Percentiles rank a stretch among this genome's conserved stretches.
Evolutionary conservation across 805 yeast species (phyloP).

Genomic region (Metschnikowia chrysomelidarum): DNA sequence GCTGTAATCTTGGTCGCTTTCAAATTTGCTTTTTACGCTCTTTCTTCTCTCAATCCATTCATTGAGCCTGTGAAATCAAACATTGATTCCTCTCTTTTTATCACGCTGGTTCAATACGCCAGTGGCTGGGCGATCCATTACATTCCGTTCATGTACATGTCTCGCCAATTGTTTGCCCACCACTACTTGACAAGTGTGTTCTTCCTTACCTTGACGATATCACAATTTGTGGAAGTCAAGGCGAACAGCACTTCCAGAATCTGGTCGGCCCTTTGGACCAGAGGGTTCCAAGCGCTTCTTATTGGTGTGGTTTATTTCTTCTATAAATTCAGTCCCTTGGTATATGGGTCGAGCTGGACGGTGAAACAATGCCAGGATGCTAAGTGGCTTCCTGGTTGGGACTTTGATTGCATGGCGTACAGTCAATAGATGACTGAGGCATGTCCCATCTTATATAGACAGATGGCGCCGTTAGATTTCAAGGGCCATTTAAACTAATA

Average conservation of each 20-base stretch:
- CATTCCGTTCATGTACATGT: constrained; percentile 50
- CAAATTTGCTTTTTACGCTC: constrained; percentile 20
- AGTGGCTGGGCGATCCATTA: constrained; percentile 60
- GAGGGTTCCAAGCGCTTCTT: constrained; percentile 20
- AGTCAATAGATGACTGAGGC: constrained; percentile 10
- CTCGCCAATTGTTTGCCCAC: constrained; percentile 40
- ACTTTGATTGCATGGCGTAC: constrained; percentile 36
- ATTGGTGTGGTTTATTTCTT: constrained; percentile 26
- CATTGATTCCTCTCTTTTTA: constrained; percentile 18
- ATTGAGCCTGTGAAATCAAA: constrained; percentile 15
- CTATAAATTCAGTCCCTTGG: constrained; percentile 36
- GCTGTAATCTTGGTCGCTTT: constrained; percentile 28
- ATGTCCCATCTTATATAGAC: background rate
- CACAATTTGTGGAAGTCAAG: constrained; percentile 46
- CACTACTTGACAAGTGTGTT: constrained; percentile 51
- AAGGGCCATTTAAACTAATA: background rate
- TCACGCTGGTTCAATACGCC: constrained; percentile 34
- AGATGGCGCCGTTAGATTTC: background rate
- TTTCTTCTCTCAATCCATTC: constrained; percentile 34
- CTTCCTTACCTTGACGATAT: constrained; percentile 44
- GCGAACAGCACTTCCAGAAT: constrained; percentile 24
- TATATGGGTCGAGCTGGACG: constrained; percentile 49
- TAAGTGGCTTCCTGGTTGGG: constrained; percentile 42
- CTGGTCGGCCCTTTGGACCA: constrained; percentile 20
- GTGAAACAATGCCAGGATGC: constrained; percentile 35